Percentiles rank a stretch among this genome's conserved stretches.
Conservation (phyloP, 2,329 filamentous ascomycete species). For the Fusarium duplospermum region DNA sequence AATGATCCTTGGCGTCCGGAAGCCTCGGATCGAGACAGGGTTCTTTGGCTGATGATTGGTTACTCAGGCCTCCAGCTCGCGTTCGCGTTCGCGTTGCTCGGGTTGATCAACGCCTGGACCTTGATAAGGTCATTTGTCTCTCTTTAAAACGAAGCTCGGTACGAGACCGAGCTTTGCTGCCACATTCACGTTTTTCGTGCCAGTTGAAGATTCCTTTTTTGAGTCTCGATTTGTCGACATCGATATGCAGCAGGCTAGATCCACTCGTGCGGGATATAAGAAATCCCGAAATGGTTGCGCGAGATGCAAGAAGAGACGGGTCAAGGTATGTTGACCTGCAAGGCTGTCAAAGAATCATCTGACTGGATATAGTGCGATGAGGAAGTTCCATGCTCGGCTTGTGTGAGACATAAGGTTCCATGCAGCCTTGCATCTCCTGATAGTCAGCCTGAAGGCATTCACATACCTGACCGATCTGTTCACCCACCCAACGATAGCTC, state of each 20-base stretch:
- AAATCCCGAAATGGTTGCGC: slow-evolving; percentile 32
- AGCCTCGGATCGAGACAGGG: not conserved
- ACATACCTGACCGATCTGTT: slow-evolving; percentile 1
- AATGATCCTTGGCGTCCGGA: not conserved
- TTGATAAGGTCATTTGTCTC: not conserved
- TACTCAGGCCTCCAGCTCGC: not conserved
- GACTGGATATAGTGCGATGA: slow-evolving; percentile 21
- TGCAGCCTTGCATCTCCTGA: slow-evolving; percentile 21
- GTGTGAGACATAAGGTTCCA: slow-evolving; percentile 20
- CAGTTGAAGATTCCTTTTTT: not conserved
- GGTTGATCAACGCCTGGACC: not conserved
- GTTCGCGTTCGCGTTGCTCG: slow-evolving; percentile 5
- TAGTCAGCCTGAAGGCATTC: not conserved
- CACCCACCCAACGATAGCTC: slow-evolving; percentile 5
- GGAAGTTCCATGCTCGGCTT: slow-evolving; percentile 22
- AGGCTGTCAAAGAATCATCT: not conserved
- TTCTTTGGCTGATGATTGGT: not conserved
- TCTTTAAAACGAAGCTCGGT: not conserved
- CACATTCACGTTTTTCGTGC: not conserved
- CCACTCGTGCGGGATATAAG: slow-evolving; percentile 30
- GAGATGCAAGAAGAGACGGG: slow-evolving; percentile 28
- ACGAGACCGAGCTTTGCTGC: not conserved
- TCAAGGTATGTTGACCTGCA: slow-evolving; percentile 8
- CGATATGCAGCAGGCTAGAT: not conserved
- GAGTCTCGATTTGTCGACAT: not conserved